Evolutionary conservation across 495 filamentous ascomycete species (phyloP).

Genomic region (Penicillium steckii): DNA sequence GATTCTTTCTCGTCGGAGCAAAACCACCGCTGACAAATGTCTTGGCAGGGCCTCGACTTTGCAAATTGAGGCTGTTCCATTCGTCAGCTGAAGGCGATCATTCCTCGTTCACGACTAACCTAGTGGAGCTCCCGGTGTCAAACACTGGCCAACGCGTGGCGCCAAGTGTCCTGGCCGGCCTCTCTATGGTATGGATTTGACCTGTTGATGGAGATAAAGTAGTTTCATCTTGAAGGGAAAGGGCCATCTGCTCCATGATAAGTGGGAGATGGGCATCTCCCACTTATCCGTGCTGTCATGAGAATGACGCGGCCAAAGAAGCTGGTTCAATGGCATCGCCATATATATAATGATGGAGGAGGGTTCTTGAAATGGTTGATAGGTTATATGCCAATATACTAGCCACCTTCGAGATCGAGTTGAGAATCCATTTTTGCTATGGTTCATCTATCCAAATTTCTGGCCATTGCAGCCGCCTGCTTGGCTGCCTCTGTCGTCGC

Average conservation of each 20-base stretch:
- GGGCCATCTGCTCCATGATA: neutral
- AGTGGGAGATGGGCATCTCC: too few relatives aligned
- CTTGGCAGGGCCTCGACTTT: neutral
- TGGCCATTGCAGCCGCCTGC: constrained; percentile 26
- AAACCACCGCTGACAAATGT: neutral
- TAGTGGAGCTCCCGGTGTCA: neutral
- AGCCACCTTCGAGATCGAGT: too few relatives aligned
- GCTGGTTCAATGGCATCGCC: neutral
- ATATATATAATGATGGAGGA: neutral
- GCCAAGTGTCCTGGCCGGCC: neutral
- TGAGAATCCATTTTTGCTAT: constrained; percentile 4
- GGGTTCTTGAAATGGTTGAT: neutral
- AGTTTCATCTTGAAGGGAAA: neutral
- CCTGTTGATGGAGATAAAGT: neutral
- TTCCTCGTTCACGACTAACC: neutral
- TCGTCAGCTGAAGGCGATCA: neutral
- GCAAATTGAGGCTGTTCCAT: neutral
- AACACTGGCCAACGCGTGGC: neutral
- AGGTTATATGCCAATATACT: too few relatives aligned
- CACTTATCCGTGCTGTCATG: neutral
- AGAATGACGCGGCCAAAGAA: neutral
- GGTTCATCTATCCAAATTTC: constrained; percentile 26
- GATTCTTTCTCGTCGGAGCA: neutral
- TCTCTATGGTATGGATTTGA: neutral
- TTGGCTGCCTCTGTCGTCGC: constrained; percentile 24